These are phyloP conservation scores for Clavaria fumosa DNA, from an alignment of 768 basidiomycete genomes.

Conservation along the genomic window DNA sequence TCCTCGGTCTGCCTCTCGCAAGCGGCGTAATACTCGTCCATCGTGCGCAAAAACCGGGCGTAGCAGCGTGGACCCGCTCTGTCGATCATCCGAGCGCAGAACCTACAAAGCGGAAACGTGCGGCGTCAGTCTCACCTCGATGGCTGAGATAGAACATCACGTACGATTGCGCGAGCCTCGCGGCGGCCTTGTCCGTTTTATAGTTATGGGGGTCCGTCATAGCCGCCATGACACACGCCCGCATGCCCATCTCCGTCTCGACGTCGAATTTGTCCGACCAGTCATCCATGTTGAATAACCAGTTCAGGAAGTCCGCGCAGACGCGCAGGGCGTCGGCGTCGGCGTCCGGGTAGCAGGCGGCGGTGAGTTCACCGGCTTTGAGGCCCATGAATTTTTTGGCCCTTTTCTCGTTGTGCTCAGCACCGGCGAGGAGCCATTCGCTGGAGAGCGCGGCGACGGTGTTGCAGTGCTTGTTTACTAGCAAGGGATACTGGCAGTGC, in stretches of 20 bases:
- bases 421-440: constrained; percentile 51
- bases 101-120: too few species aligned
- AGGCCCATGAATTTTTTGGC: constrained; percentile 50
- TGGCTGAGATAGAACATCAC: too few species aligned
- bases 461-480: too few species aligned
- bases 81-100: constrained; percentile 6
- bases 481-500: too few species aligned
- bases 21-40: constrained; percentile 27
- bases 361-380: constrained; percentile 56
- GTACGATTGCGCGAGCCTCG: too few species aligned
- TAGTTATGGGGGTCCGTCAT: too few species aligned
- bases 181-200: too few species aligned
- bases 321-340: constrained; percentile 4
- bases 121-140: too few species aligned
- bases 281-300: constrained; percentile 7
- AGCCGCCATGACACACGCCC: too few species aligned
- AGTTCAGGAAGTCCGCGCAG: constrained; percentile 9
- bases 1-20: constrained; percentile 28
- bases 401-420: constrained; percentile 37
- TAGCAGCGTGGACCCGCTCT: constrained; percentile 5
- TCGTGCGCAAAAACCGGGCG: constrained; percentile 23
- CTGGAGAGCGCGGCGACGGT: too few species aligned
- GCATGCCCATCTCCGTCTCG: constrained; percentile 3
- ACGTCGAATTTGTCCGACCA: constrained; percentile 7
- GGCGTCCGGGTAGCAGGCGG: constrained; percentile 40